Percentiles rank a stretch among this genome's conserved stretches.
phyloP scores from a whole-genome alignment of 148 eudicot genomes.

The Chenopodium formosanum region DNA sequence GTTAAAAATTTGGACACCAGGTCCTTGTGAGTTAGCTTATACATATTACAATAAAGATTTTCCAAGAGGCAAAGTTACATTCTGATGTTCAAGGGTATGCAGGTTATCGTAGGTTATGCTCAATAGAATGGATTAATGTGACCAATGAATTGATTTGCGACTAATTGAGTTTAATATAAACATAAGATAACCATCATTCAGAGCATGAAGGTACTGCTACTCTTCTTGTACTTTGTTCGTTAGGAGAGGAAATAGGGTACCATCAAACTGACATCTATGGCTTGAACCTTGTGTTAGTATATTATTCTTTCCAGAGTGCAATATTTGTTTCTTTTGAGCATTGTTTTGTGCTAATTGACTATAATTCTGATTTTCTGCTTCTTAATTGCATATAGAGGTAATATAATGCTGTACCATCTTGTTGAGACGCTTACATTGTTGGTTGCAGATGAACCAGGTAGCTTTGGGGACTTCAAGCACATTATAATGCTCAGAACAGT shows the following conservation, averaged over 20 bases:
- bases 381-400: not conserved
- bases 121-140: too few relatives aligned
- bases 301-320: not conserved
- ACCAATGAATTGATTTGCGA: not conserved
- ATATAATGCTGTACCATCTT: not conserved
- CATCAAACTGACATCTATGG: not conserved
- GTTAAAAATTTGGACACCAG: too few relatives aligned
- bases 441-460: conserved; percentile 10
- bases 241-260: not conserved
- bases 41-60: too few relatives aligned
- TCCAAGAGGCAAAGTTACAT: too few relatives aligned
- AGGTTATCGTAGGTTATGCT: too few relatives aligned
- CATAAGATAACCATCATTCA: not conserved
- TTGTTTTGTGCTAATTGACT: not conserved
- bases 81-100: too few relatives aligned
- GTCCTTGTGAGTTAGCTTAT: too few relatives aligned
- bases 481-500: not conserved
- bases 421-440: not conserved
- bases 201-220: not conserved
- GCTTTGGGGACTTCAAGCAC: not conserved
- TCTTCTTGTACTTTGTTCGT: not conserved
- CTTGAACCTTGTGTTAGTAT: not conserved
- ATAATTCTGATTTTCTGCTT: not conserved
- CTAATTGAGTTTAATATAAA: not conserved
- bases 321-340: not conserved